Percentiles rank a stretch among this genome's conserved stretches.
phyloP scores from a whole-genome alignment of 2,329 filamentous ascomycete genomes.

The Penicillium sp. region DNA sequence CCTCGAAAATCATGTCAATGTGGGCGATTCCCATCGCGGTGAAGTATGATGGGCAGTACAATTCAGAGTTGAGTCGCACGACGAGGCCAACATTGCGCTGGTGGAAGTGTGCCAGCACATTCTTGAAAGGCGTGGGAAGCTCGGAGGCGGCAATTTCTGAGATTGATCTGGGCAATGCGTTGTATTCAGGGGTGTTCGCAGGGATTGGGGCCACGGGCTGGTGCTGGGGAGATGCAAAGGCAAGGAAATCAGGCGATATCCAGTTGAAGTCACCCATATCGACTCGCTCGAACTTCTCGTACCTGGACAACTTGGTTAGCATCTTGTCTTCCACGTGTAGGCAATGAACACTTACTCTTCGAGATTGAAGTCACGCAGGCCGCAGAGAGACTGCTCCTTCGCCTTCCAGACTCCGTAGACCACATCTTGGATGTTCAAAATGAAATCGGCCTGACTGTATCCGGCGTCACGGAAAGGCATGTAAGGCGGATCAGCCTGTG shows the following conservation, averaged over 20 bases:
- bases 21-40: slow-evolving; percentile 92
- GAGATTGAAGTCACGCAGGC: slow-evolving; percentile 87
- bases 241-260: slow-evolving; percentile 91
- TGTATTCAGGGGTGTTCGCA: slow-evolving; percentile 68
- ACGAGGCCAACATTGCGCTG: slow-evolving; percentile 87
- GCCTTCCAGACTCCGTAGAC: slow-evolving; percentile 99
- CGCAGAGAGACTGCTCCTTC: slow-evolving; percentile 90
- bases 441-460: slow-evolving; percentile 97
- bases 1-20: slow-evolving; percentile 99
- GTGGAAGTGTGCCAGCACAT: slow-evolving; percentile 84
- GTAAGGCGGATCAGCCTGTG: slow-evolving; percentile 91
- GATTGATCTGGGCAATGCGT: slow-evolving; percentile 70
- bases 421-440: slow-evolving; percentile 91
- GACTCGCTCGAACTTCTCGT: slow-evolving; percentile 90
- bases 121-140: slow-evolving; percentile 87
- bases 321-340: neutral
- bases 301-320: slow-evolving; percentile 48
- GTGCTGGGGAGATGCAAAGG: slow-evolving; percentile 92
- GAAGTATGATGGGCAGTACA: slow-evolving; percentile 97
- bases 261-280: slow-evolving; percentile 99
- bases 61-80: slow-evolving; percentile 87
- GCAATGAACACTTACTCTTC: slow-evolving; percentile 62
- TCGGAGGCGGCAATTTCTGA: slow-evolving; percentile 66
- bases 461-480: slow-evolving; percentile 99
- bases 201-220: slow-evolving; percentile 69